Percentiles rank a stretch among this genome's conserved stretches.
Evolutionary conservation across 176 grass and related monocot genomes (phyloP).

Genomic region (Sorghum bicolor): DNA sequence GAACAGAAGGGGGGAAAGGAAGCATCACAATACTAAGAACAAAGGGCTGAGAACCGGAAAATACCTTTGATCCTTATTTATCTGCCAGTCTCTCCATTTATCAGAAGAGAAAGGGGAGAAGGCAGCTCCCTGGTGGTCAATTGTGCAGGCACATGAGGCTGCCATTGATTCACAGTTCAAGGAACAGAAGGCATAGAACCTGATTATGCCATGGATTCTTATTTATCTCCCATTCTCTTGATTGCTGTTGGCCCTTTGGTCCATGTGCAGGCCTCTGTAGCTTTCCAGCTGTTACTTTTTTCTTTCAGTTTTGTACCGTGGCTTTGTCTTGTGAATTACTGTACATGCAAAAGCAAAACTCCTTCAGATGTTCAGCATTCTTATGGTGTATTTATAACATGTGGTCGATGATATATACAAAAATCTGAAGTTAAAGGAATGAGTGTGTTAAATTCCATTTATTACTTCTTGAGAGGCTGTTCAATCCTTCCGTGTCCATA

Average conservation of each 20-base stretch:
- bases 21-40: conserved; percentile 97
- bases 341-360: conserved; percentile 22
- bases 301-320: conserved; percentile 13
- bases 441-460: background rate
- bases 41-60: conserved; percentile 57
- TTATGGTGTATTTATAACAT: conserved; percentile 36
- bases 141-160: conserved; percentile 25
- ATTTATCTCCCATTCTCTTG: conserved; percentile 27
- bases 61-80: conserved; percentile 8
- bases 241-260: conserved; percentile 30
- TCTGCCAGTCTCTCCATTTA: conserved; percentile 1
- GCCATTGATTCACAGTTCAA: conserved; percentile 49
- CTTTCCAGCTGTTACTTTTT: conserved; percentile 6
- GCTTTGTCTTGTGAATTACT: conserved; percentile 1
- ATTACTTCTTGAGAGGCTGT: conserved; percentile 3
- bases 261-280: conserved; percentile 24
- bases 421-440: background rate
- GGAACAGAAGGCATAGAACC: conserved; percentile 61
- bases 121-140: conserved; percentile 39
- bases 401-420: conserved; percentile 33
- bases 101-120: conserved; percentile 62
- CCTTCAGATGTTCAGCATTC: conserved; percentile 27
- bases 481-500: background rate
- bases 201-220: conserved; percentile 9
- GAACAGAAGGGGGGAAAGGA: conserved; percentile 83